These are phyloP conservation scores for Penicillium sclerotigenum DNA, from an alignment of 2,329 filamentous ascomycete genomes.

Conservation along the genomic window DNA sequence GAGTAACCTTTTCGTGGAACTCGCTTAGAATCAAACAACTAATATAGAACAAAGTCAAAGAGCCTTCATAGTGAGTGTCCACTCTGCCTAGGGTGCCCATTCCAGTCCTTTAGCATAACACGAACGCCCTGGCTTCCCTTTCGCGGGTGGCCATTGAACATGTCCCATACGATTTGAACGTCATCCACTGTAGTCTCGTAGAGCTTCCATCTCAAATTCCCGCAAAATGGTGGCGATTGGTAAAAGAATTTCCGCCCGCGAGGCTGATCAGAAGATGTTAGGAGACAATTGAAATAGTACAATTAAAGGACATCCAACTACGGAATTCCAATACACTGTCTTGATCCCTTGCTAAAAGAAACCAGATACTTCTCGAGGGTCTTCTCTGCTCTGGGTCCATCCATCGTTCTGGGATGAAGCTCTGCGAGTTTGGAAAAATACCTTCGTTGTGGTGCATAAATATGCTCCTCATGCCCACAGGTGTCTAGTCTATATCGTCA, in stretches of 20 bases:
- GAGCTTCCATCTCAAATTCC: conserved; percentile 32
- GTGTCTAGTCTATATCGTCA: conserved; percentile 19
- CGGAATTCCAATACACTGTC: conserved; percentile 50
- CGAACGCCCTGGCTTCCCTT: conserved; percentile 21
- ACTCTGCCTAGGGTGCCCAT: background rate
- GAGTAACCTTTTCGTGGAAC: background rate
- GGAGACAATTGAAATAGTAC: background rate
- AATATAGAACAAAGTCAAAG: background rate
- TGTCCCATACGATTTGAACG: conserved; percentile 27
- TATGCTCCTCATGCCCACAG: conserved; percentile 40
- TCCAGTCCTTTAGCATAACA: conserved; percentile 12
- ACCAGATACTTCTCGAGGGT: conserved; percentile 38
- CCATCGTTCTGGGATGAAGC: conserved; percentile 41
- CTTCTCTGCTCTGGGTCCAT: conserved; percentile 31
- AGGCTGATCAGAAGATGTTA: conserved; percentile 21
- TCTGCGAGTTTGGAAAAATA: conserved; percentile 37
- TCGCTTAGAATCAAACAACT: background rate
- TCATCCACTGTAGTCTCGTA: conserved; percentile 34
- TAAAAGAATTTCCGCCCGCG: conserved; percentile 34
- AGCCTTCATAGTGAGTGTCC: background rate
- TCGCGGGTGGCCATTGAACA: conserved; percentile 18
- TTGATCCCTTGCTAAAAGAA: conserved; percentile 41
- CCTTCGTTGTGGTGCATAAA: conserved; percentile 36
- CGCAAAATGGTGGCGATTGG: conserved; percentile 30
- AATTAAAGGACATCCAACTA: conserved; percentile 6